Evolutionary conservation across 1,284 basidiomycete species (phyloP).

Genomic region (Thecaphora thlaspeos): DNA sequence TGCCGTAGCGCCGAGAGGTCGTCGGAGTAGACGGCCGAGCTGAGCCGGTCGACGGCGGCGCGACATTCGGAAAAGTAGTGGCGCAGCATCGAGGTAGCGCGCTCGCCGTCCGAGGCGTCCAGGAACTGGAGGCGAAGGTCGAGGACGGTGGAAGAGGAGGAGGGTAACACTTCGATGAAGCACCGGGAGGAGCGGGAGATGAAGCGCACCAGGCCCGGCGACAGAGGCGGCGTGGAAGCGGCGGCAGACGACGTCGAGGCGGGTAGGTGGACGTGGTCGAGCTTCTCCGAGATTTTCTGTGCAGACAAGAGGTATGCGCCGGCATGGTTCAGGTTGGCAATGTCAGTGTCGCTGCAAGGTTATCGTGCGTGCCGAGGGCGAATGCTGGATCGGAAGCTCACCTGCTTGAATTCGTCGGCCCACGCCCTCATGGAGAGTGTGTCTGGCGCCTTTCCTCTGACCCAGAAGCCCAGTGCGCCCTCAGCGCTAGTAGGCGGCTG

Average conservation of each 20-base stretch:
- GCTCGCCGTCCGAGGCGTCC: conserved; percentile 15
- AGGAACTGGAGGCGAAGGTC: conserved; percentile 14
- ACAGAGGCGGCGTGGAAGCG: conserved; percentile 2
- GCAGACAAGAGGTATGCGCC: too few species aligned
- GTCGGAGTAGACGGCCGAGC: conserved; percentile 14
- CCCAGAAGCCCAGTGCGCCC: conserved; percentile 34
- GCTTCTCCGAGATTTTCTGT: too few species aligned
- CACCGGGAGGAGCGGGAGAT: conserved; percentile 23
- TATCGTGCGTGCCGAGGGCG: too few species aligned
- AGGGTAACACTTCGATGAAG: conserved; percentile 24
- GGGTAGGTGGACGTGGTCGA: too few species aligned
- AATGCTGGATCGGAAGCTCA: background rate
- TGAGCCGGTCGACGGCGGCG: conserved; percentile 12
- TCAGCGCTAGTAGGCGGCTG: conserved; percentile 4
- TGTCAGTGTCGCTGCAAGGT: too few species aligned
- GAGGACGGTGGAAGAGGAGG: too few species aligned
- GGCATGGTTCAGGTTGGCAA: too few species aligned
- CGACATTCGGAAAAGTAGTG: conserved; percentile 15
- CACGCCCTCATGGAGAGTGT: conserved; percentile 21
- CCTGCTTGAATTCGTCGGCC: conserved; percentile 20
- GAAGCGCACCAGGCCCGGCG: conserved; percentile 16
- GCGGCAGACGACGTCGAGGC: background rate
- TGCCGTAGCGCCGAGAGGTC: conserved; percentile 2
- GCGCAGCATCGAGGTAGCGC: conserved; percentile 19
- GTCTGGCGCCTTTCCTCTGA: conserved; percentile 21